phyloP scores from a whole-genome alignment of 2,329 filamentous ascomycete species.

The Chaetomiaceae sp. region DNA sequence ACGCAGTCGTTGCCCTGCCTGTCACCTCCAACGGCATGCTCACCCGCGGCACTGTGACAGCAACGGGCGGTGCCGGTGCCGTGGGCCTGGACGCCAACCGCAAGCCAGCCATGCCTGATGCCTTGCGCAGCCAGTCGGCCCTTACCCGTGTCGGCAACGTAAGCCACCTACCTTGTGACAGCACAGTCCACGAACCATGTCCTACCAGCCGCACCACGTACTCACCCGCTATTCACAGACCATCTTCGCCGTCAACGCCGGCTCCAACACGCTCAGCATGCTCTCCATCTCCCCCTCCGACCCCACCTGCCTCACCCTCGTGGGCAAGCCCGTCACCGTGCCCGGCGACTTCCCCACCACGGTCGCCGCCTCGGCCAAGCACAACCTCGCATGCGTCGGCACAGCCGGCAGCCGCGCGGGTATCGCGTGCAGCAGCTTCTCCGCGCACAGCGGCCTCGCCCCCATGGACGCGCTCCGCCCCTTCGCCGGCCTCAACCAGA shows the following conservation, averaged over 20 bases:
- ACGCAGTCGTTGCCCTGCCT: slow-evolving; percentile 45
- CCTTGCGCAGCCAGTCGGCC: slow-evolving; percentile 45
- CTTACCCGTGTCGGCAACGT: slow-evolving; percentile 46
- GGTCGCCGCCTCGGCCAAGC: slow-evolving; percentile 40
- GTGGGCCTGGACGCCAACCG: slow-evolving; percentile 42
- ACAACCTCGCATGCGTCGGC: slow-evolving; percentile 42
- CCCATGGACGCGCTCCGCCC: slow-evolving; percentile 40
- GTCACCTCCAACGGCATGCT: slow-evolving; percentile 43
- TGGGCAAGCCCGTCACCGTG: slow-evolving; percentile 30
- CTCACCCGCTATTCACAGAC: neutral
- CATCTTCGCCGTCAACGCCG: slow-evolving; percentile 24
- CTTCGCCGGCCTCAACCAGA: slow-evolving; percentile 48
- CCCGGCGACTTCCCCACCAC: slow-evolving; percentile 49
- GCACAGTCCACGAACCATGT: neutral
- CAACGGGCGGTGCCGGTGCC: slow-evolving; percentile 27
- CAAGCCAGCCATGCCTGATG: slow-evolving; percentile 40
- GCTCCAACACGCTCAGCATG: slow-evolving; percentile 47
- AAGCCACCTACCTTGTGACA: slow-evolving; percentile 22
- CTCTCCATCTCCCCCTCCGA: slow-evolving; percentile 27
- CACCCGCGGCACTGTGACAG: slow-evolving; percentile 15
- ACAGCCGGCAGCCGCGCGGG: slow-evolving; percentile 39
- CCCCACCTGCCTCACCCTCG: slow-evolving; percentile 21
- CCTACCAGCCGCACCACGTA: neutral
- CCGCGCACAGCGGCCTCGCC: slow-evolving; percentile 30
- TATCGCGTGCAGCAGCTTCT: slow-evolving; percentile 39